Base-by-base conservation (phyloP, 2,329 filamentous ascomycete genomes). In the Sclerotinia spermophila region DNA sequence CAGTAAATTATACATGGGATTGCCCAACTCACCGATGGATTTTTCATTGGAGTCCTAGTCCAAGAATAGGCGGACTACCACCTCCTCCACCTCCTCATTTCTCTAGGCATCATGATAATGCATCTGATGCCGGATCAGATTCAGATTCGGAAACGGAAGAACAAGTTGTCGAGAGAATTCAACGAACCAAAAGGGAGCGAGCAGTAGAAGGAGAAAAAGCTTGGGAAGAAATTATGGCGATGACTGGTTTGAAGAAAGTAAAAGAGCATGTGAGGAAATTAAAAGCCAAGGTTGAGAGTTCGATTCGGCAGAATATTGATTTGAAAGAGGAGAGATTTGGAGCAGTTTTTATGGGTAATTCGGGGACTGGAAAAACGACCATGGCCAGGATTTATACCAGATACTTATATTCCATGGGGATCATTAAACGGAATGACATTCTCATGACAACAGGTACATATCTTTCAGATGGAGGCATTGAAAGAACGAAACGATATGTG, bases 351-450 rank as follows among this genome's bases (percentile, higher is more conserved):
- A 78, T 87, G 1, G 86, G 86, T 0, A 88, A 88, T 73, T 86
- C 86, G 5, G 86, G 86, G 7, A 87, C 86, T 56, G 86, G 89
- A 84, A 80, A 76, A 80, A 94, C 92, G 0, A 94, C 91, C 0
- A 88, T 94, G 0, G 92, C 91, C 0, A 84, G 90, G 0, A 79
- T 91, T 0, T 94, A 92, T 70, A 89, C 86, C 0, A 83, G 86
- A 11, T 91, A 92, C 48, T 81, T 94, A 0, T 82, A 84, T 0
- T 83, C 86, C 0, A 80, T 90, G 0, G 89, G 89, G 0, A 85
- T 86, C 0, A 82, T 94, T 5, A 83, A 89, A 0, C 89, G 89
- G 0, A 77, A 78, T 7, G 67, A 73, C 1, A 89, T 93, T 71
- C 77, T 87, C 17, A 91, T 94, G 74, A 90, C 86, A 0, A 89